These are phyloP conservation scores for Aureococcus anophagefferens DNA, from an alignment of 108 stramenopile genomes.

Conservation along the genomic window DNA sequence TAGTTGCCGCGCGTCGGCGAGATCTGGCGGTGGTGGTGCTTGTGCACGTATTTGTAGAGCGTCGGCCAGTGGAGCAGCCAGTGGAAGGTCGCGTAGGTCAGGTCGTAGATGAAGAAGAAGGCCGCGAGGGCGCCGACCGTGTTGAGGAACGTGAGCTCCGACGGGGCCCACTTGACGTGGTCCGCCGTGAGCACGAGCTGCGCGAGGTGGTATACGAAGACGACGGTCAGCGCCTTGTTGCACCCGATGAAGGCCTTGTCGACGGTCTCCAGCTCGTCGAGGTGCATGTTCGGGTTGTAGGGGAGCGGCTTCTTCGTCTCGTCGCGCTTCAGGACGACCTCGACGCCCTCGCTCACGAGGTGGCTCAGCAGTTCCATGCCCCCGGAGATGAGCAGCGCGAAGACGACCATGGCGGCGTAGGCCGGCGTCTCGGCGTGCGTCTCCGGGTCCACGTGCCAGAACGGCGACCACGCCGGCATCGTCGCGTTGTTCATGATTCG, in stretches of 20 bases:
- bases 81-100: slow-evolving; percentile 86
- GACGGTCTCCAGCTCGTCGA: slow-evolving; percentile 36
- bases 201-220: slow-evolving; percentile 65
- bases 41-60: slow-evolving; percentile 80
- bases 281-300: not conserved
- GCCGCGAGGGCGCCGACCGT: slow-evolving; percentile 53
- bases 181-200: slow-evolving; percentile 39
- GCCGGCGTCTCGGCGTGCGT: too few relatives aligned
- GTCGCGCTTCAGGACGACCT: not conserved
- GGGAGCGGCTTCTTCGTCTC: not conserved
- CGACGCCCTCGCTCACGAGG: not conserved
- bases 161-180: slow-evolving; percentile 44
- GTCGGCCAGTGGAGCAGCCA: slow-evolving; percentile 74
- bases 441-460: too few relatives aligned
- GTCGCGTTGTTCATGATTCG: too few relatives aligned
- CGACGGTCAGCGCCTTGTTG: slow-evolving; percentile 59
- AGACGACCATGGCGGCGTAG: not conserved
- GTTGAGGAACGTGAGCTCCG: slow-evolving; percentile 37
- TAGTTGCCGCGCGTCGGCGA: slow-evolving; percentile 81
- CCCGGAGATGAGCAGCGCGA: not conserved
- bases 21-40: slow-evolving; percentile 94
- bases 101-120: slow-evolving; percentile 81
- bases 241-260: slow-evolving; percentile 56
- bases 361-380: not conserved
- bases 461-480: too few relatives aligned